Base-by-base conservation (phyloP, 2,329 filamentous ascomycete species). In the Aureobasidium sp. region DNA sequence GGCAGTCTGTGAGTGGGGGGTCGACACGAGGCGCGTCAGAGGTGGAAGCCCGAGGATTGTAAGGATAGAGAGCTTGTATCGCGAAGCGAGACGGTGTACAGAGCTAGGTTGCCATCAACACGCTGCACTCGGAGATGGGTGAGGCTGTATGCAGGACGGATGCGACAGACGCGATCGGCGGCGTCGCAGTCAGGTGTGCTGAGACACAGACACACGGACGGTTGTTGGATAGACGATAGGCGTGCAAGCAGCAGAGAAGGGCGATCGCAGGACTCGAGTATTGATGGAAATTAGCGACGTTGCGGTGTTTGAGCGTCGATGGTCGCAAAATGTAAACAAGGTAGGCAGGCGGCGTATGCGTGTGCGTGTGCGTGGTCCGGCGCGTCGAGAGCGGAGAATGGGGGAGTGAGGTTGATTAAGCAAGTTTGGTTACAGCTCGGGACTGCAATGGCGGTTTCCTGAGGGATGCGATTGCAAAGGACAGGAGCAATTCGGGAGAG, bases 101-200 rank as follows among this genome's bases (percentile, higher is more conserved):
- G 24, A 51, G 27, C 48, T 51, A 51, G 48, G 48, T 41, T 17
- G 48, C 48, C 48, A 51, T 51, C 48, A 51, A 51, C 48, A 51
- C 48, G 29, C 35, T 51, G 14, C 27, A 41, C 25, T 40, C 35
- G 16, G 16, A 37, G 6, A 21, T 27, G 25, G 35, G 5, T 19
- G 48, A 32, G 19, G 27, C 14, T 12, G 37, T 51, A 27, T 51
- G 35, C 37, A 41, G 35, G 19, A 41, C 19, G 25, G 27, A 51
- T 51, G 48, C 48, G 48, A 51, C 48, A 40, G 48, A 27, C 41
- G 48, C 37, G 48, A 41, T 25, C 35, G 22, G 34, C 47, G 32
- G 32, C 47, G 29, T 37, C 37, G 37, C 48, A 51, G 48, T 51
- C 48, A 41, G 32, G 37, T 40, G 48, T 32, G 16, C 37, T n/a